Evolutionary conservation across 2,329 filamentous ascomycete species (phyloP), one percentile per base, ranked within the genome.

Genomic region (Neofusicoccum sp.): DNA sequence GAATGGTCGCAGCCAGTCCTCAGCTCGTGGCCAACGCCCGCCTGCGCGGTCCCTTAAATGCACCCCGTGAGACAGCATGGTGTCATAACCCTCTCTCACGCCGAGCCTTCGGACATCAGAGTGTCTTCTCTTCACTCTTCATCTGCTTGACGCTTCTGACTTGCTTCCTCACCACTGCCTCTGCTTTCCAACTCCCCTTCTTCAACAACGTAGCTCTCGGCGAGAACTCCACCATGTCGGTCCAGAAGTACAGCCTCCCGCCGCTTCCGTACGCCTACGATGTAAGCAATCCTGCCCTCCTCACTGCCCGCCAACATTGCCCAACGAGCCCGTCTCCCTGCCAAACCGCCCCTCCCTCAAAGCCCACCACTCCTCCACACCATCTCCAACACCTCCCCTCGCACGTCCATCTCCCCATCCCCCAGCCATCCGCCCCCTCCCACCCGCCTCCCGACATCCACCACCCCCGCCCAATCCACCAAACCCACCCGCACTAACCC

Each of bases 251-350:
- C 76, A 83, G 80, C 6, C 85, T 91, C 4, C 89, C 89, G 39
- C 76, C 81, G 54, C 81, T 91, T 8, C 88, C 88, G 14, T 92
- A 91, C 72, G 84, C 83, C 64, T 91, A 91, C 74, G 78, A 91
- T 84, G 89, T 90, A 77, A 76, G 85, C 78, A 14, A 59, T 31
- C n/a, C 14, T 49, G 16, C 22, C 34, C 16, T 28, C 16, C 8
- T 16, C 33, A 12, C n/a, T 44, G 14, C 31, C 22, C 4, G 22
- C 43, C 3, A 22, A 22, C 41, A 11, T 9, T 34, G 9, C n/a
- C 2, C 29, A 47, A 31, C 29, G 28, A 2, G 6, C 31, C 14
- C 12, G 4, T 41, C 14, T n/a, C n/a, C 16, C 5, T n/a, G 16
- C 48, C n/a, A 29, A 28, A 28, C 12, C 34, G 11, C 16, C 22